Percentiles rank a stretch among this genome's conserved stretches.
Conservation (phyloP, 2,329 filamentous ascomycete genomes). For the Trichoderma koningii region DNA sequence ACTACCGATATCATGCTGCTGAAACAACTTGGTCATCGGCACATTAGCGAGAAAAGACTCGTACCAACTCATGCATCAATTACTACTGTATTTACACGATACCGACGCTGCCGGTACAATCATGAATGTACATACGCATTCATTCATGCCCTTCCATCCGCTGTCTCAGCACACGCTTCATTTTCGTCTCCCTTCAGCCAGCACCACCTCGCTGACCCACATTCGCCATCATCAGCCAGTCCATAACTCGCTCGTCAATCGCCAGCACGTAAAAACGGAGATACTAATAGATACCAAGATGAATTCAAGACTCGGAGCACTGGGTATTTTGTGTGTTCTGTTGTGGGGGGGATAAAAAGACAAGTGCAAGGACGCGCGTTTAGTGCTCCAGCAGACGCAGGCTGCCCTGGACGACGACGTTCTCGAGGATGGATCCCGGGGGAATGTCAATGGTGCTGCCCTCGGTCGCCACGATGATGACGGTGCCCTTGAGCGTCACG, state of each 20-base stretch:
- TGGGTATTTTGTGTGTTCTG: conserved; percentile 11
- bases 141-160: neutral
- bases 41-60: neutral
- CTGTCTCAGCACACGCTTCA: neutral
- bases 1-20: too few relatives aligned
- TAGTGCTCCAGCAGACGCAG: conserved; percentile 73
- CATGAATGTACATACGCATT: conserved; percentile 12
- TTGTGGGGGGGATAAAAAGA: conserved; percentile 6
- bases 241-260: conserved; percentile 10
- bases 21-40: too few relatives aligned
- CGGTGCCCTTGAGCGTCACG: conserved; percentile 94
- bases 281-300: conserved; percentile 22
- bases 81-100: conserved; percentile 20
- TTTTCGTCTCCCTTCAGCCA: neutral
- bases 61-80: conserved; percentile 24
- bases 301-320: conserved; percentile 23
- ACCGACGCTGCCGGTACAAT: conserved; percentile 14
- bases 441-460: conserved; percentile 97
- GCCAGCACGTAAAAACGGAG: conserved; percentile 17
- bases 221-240: conserved; percentile 6
- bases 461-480: conserved; percentile 98
- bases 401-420: conserved; percentile 97
- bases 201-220: conserved; percentile 9
- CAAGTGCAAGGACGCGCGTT: conserved; percentile 20
- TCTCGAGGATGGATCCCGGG: conserved; percentile 94